These are phyloP conservation scores for Paecilomyces dactylethromorphus DNA, from an alignment of 2,329 filamentous ascomycete species.

Conservation along the genomic window DNA sequence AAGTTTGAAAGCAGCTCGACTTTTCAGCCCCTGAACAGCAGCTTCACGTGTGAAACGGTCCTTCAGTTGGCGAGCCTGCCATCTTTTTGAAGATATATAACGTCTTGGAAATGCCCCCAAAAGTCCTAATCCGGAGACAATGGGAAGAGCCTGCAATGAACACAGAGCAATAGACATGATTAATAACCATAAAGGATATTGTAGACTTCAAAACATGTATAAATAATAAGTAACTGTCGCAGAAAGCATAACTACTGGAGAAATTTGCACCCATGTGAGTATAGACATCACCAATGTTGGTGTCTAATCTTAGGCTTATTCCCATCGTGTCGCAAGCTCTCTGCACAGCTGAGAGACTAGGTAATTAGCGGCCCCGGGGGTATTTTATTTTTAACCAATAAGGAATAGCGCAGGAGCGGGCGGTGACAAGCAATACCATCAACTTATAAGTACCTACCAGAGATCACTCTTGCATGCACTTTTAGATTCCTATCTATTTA, in stretches of 20 bases:
- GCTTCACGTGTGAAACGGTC: conserved; percentile 72
- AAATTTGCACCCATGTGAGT: too few relatives aligned
- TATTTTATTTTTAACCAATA: neutral
- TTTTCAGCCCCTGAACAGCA: conserved; percentile 73
- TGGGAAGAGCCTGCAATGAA: neutral
- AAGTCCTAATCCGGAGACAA: neutral
- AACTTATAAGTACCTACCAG: neutral
- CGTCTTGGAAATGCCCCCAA: conserved; percentile 9
- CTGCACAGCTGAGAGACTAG: too few relatives aligned
- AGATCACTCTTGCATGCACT: too few relatives aligned
- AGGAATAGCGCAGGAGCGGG: neutral
- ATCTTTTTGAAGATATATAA: conserved; percentile 60
- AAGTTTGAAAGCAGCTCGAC: conserved; percentile 88
- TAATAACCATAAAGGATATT: neutral
- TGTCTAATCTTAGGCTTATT: too few relatives aligned
- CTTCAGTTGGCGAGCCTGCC: conserved; percentile 70
- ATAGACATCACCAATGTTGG: too few relatives aligned
- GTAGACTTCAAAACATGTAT: neutral
- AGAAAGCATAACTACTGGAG: neutral
- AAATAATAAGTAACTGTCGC: neutral
- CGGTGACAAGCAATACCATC: neutral
- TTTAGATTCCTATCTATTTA: too few relatives aligned
- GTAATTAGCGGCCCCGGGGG: too few relatives aligned
- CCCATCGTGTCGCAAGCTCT: too few relatives aligned
- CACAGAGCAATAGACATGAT: neutral